Base-by-base conservation (phyloP, 2,329 filamentous ascomycete species). In the Aschersonia sp. region DNA sequence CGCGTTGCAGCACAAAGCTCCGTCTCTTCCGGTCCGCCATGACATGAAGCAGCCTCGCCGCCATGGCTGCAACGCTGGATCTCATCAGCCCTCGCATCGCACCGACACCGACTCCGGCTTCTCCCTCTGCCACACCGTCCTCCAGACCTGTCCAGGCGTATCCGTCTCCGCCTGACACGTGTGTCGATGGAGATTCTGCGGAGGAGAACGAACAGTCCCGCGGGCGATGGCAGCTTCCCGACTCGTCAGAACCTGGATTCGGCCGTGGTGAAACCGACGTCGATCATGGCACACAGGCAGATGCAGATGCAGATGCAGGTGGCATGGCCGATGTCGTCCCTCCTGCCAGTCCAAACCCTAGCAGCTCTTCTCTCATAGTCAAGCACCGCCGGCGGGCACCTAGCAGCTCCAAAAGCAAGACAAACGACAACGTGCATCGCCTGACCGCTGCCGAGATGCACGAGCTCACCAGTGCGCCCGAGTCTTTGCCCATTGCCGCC, bases 401-500 rank as follows among this genome's bases (percentile, higher is more conserved):
- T 29, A 64, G 58, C 51, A 59, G 55, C 40, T 55, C 62, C 31
- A 56, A 60, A 45, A 60, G 55, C 49, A 62, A 58, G 49, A 54
- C 56, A 4, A 60, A 64, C 42, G 72, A 70, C 51, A 69, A 64
- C 45, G 62, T 78, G 44, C 69, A 74, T 48, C 71, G 75, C 40
- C 65, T 82, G 30, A 78, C 77, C 0, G 74, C 74, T 5, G 72
- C 68, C 40, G 74, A 79, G 55, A 78, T 82, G 58, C 72, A 77
- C 47, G 72, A 77, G 50, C 61, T 82, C 50, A 72, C 74, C 10
- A 71, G 69, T 31, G 69, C 73, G 1, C 75, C 76, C 5, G 74
- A 78, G 31, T 80, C 77, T 1, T 62, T 82, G 2, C 78, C 78
- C 9, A 60, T 81, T 1, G 72, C 73, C 1, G 60, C 63, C 52